These are phyloP conservation scores for Peniophora sp. DNA, from an alignment of 1,284 basidiomycete genomes.

Conservation along the genomic window DNA sequence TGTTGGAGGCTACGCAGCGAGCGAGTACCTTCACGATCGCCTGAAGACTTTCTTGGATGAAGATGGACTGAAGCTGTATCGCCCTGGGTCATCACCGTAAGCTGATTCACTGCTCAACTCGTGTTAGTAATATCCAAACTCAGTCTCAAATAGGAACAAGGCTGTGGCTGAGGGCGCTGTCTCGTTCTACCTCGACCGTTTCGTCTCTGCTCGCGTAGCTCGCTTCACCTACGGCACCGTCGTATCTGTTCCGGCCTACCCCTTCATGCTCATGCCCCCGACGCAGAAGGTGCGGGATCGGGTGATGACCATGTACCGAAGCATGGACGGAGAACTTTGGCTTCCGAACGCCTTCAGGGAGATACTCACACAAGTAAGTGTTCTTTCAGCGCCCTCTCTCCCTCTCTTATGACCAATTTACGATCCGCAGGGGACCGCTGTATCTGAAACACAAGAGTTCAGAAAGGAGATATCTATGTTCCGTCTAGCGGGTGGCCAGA, in stretches of 20 bases:
- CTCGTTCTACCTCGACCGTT: slow-evolving; percentile 42
- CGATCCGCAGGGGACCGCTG: neutral
- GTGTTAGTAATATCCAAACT: neutral
- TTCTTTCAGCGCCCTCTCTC: too few species aligned
- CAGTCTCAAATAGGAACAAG: slow-evolving; percentile 35
- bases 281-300: neutral
- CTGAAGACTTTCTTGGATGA: slow-evolving; percentile 25
- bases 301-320: neutral
- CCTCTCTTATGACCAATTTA: too few species aligned
- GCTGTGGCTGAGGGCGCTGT: slow-evolving; percentile 50
- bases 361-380: neutral
- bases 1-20: slow-evolving; percentile 43
- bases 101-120: slow-evolving; percentile 12
- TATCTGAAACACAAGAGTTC: neutral
- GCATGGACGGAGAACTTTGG: neutral
- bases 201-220: slow-evolving; percentile 37
- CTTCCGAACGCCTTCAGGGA: neutral
- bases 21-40: slow-evolving; percentile 35
- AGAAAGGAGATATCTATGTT: neutral
- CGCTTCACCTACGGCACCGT: slow-evolving; percentile 26
- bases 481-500: neutral
- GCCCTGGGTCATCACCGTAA: slow-evolving; percentile 32
- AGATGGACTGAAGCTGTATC: slow-evolving; percentile 21
- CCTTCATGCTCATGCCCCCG: neutral
- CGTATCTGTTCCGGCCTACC: neutral